Evolutionary conservation across 1,139 yeast genomes (phyloP), one percentile per base, ranked within the genome.

Genomic region (Hansenula sp.): DNA sequence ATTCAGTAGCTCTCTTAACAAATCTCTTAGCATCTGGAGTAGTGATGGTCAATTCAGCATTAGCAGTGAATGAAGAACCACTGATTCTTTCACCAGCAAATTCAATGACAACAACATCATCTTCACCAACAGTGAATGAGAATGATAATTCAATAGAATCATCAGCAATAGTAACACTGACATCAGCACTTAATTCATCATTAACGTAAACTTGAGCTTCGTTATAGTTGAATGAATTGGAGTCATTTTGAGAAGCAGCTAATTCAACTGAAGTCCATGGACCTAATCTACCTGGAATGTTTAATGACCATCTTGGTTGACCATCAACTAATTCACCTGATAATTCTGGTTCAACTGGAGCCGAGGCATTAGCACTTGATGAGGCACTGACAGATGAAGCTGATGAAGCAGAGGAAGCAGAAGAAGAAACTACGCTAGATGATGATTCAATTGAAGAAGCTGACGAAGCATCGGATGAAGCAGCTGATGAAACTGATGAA

Each of bases 211-310:
- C 38, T 10, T 16, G 24, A 25, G 38, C 41, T 6, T 4, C 16
- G 21, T 29, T 21, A 19, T 29, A 38, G 19, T 27, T 24, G n/a
- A 39, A 36, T 21, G 24, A 21, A 7, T 31, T 11, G 10, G 25
- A 19, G 19, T 21, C 27, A 14, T 25, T 16, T 16, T 33, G 33
- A 26, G 35, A 25, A 28, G 22, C 42, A 9, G 14, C 22, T 20
- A 39, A 21, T 6, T 36, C 27, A 21, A 40, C 33, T 25, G 29
- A 33, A 8, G 29, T 26, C 40, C 40, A 40, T 32, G 39, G 40
- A 18, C 34, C 38, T 4, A 32, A 22, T 5, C 18, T 5, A 11
- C 29, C 34, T 26, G 43, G 43, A 16, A 40, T 29, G 4, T 32
- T 19, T 14, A 40, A 19, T 8, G 20, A 36, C 43, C 43, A 40